Percentiles rank a stretch among this genome's conserved stretches.
These are phyloP conservation scores for Chaetomium strumarium DNA, from an alignment of 2,329 filamentous ascomycete genomes.

Conservation along the genomic window DNA sequence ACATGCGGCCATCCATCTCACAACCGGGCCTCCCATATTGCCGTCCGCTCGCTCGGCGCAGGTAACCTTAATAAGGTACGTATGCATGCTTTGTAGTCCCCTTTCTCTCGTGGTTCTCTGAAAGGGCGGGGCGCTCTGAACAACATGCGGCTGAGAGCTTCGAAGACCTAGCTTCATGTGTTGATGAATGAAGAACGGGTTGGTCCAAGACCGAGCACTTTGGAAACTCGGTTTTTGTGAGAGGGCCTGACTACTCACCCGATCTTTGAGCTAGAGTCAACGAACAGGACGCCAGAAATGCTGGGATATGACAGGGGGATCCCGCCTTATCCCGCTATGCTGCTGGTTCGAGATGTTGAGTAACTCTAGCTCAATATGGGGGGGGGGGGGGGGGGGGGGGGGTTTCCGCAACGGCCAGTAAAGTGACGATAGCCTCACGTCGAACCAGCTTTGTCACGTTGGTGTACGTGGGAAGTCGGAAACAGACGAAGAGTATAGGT, in stretches of 20 bases:
- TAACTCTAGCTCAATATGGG: slow-evolving; percentile 21
- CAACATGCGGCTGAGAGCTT: too few species aligned
- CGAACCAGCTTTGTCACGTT: background rate
- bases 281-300: background rate
- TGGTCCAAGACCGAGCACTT: background rate
- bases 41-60: slow-evolving; percentile 10
- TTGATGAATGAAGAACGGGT: background rate
- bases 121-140: background rate
- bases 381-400: too few species aligned
- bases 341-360: slow-evolving; percentile 3
- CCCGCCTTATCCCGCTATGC: background rate
- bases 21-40: slow-evolving; percentile 15
- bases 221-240: background rate
- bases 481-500: background rate
- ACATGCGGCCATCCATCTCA: slow-evolving; percentile 7
- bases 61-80: slow-evolving; percentile 1
- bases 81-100: background rate
- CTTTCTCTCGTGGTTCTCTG: background rate
- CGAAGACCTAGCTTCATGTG: background rate
- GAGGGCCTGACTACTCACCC: background rate
- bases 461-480: background rate
- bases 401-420: background rate
- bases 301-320: background rate
- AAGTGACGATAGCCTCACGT: slow-evolving; percentile 8
- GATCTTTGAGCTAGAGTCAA: background rate